phyloP scores from a whole-genome alignment of 1,139 yeast genomes.

The Protomyces arabidopsidicola region DNA sequence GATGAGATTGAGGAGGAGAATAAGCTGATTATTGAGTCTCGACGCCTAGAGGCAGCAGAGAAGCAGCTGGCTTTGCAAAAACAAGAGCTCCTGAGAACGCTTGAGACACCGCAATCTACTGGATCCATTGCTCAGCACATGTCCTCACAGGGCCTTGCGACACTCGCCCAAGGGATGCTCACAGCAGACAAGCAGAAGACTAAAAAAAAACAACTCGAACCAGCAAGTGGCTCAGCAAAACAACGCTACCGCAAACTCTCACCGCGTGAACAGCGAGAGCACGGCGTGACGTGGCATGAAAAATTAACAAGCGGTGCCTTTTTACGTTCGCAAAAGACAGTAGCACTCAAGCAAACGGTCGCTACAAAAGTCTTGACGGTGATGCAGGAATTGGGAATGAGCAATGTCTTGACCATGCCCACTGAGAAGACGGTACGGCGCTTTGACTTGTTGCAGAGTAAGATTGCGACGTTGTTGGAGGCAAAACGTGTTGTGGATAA shows the following conservation, averaged over 20 bases:
- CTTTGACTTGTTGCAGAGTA: constrained; percentile 70
- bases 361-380: constrained; percentile 71
- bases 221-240: constrained; percentile 34
- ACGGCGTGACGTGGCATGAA: constrained; percentile 82
- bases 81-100: constrained; percentile 65
- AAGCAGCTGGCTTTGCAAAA: constrained; percentile 83
- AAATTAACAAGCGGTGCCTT: constrained; percentile 73
- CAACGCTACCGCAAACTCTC: constrained; percentile 51
- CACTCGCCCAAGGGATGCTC: constrained; percentile 74
- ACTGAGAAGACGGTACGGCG: constrained; percentile 73
- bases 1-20: constrained; percentile 98
- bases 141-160: constrained; percentile 85
- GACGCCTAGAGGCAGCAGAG: constrained; percentile 88
- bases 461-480: constrained; percentile 70
- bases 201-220: constrained; percentile 42
- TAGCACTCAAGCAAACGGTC: constrained; percentile 62
- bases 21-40: constrained; percentile 83
- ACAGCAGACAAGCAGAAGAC: constrained; percentile 66
- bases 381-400: constrained; percentile 70
- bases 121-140: constrained; percentile 72
- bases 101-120: constrained; percentile 84
- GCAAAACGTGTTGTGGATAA: constrained; percentile 84
- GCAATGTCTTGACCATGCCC: constrained; percentile 80
- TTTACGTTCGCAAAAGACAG: constrained; percentile 64
- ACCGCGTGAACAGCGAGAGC: constrained; percentile 76